Base-by-base conservation (phyloP, 1,139 yeast species). In the Suhomyces maxii region DNA sequence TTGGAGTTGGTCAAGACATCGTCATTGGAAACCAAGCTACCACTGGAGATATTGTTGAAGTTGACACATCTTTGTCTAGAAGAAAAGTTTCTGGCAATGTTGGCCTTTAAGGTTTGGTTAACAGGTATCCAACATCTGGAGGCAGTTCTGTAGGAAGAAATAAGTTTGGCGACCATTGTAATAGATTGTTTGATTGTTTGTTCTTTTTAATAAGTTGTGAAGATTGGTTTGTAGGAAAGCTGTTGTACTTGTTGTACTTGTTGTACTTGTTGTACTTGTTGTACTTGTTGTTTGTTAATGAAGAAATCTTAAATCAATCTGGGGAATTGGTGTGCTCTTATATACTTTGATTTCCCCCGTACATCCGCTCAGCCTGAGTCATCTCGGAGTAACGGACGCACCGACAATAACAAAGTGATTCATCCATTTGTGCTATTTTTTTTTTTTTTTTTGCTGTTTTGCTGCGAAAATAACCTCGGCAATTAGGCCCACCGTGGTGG, bases 71-170 rank as follows among this genome's bases (percentile, higher is more conserved):
- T 64, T 55, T 71, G 76, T 48, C 59, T 65, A 2, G 77, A 69
- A 31, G 77, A 71, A 49, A 71, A 72, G 54, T 57, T 64, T 53
- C 51, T 57, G 36, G 51, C 46, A 33, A 51, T 43, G 49, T 40
- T 48, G 25, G 44, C 28, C 40, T 46, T 46, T 38, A 50, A 40
- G 36, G 47, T 34, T 41, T 53, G 57, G 49, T 52, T 50, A 39
- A 51, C 46, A 45, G 79, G 78, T 26, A 74, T 57, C 77, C 78
- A 74, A 54, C 77, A 73, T 56, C 77, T 70, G 44, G 77, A 61
- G 49, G 78, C 77, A 44, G 79, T 72, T 57, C 68, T 71, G 60
- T 65, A 69, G 32, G 71, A 57, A 38, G 75, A 59, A 38, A 73
- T 63, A 37, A 72, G 65, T 57, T 69, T 71, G 34, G 46, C 46